Conservation (phyloP, 2,329 filamentous ascomycete genomes). For the Fusarium bulbicola region DNA sequence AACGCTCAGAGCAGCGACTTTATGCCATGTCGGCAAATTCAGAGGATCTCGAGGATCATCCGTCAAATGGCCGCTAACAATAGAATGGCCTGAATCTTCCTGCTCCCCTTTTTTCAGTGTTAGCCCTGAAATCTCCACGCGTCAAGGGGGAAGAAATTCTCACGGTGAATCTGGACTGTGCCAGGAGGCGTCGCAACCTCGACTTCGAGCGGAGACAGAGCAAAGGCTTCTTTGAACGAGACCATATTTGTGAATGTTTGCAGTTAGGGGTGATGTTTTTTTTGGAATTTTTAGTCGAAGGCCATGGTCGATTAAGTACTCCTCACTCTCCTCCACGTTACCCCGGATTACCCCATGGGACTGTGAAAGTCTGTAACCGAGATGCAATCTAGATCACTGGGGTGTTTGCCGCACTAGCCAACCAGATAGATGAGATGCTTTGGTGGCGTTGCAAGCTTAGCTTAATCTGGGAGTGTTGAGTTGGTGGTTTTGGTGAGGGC, state of each 20-base stretch:
- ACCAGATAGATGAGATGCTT: not conserved
- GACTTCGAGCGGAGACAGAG: conserved; percentile 11
- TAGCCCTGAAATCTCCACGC: accelerated
- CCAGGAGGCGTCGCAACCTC: conserved; percentile 22
- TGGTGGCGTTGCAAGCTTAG: not conserved
- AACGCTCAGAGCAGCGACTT: conserved; percentile 40
- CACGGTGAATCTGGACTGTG: conserved; percentile 18
- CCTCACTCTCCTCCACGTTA: not conserved
- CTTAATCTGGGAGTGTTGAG: not conserved
- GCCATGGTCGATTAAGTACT: conserved; percentile 11
- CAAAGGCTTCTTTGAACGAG: conserved; percentile 17
- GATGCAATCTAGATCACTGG: not conserved
- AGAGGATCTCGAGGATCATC: conserved; percentile 49
- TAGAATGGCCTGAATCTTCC: not conserved
- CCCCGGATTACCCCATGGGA: conserved; percentile 22
- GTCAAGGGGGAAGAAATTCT: not conserved
- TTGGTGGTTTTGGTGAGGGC: not conserved
- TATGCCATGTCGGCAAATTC: conserved; percentile 48
- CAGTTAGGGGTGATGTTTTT: not conserved
- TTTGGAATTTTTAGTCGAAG: not conserved
- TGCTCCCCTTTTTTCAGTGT: not conserved
- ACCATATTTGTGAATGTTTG: not conserved
- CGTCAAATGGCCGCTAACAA: not conserved
- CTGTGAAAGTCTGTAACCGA: not conserved
- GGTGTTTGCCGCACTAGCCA: not conserved